These are phyloP conservation scores for Cyanidium caldarium DNA, from an alignment of 23 red algal species.

Conservation along the genomic window DNA sequence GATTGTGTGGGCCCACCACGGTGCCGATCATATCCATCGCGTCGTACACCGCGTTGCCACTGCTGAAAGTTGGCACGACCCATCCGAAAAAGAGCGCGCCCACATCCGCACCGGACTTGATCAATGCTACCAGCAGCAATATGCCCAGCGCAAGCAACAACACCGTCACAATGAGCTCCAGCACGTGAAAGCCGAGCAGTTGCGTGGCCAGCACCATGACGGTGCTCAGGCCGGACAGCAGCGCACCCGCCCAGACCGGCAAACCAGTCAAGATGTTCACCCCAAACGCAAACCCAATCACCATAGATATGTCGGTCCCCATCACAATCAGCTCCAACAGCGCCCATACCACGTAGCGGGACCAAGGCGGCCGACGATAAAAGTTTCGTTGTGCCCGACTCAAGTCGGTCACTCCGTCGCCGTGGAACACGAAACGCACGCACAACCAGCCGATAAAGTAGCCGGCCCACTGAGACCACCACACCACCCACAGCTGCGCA, in stretches of 20 bases:
- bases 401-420: neutral
- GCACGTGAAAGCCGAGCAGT: neutral
- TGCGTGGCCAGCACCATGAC: conserved; percentile 6
- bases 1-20: conserved; percentile 14
- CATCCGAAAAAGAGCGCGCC: conserved; percentile 8
- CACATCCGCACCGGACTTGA: neutral
- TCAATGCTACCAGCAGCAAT: conserved; percentile 3
- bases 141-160: conserved; percentile 4
- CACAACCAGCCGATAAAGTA: conserved; percentile 1
- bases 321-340: conserved; percentile 11
- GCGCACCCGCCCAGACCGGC: conserved; percentile 13
- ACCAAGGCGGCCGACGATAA: conserved; percentile 7
- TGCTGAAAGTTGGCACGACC: conserved; percentile 12
- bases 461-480: conserved; percentile 6
- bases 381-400: neutral
- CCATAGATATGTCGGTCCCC: conserved; percentile 8
- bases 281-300: conserved; percentile 15
- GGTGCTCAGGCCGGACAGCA: conserved; percentile 5
- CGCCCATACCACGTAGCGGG: neutral
- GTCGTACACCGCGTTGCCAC: conserved; percentile 1
- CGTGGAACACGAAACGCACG: conserved; percentile 13
- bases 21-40: conserved; percentile 1
- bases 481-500: conserved; percentile 15
- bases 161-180: conserved; percentile 17
- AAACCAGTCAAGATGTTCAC: conserved; percentile 9